Conservation (phyloP, 2,329 filamentous ascomycete species). For the Tolypocladium sp. region DNA sequence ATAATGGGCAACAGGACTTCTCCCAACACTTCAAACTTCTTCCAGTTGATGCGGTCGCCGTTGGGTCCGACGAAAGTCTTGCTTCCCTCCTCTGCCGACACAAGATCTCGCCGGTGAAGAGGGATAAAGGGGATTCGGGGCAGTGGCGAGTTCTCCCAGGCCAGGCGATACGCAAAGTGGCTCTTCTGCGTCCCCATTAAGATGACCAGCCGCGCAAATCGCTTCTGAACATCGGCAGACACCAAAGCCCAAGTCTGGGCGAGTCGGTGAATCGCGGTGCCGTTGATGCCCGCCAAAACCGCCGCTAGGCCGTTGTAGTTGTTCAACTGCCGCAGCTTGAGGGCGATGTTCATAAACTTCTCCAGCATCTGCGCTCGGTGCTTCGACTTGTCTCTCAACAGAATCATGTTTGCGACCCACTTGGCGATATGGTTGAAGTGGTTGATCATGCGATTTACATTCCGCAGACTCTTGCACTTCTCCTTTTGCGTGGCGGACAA, state of each 20-base stretch:
- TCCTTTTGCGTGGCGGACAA: conserved; percentile 62
- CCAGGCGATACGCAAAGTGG: conserved; percentile 89
- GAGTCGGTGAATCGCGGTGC: conserved; percentile 76
- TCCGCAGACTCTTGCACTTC: conserved; percentile 66
- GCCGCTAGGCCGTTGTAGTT: conserved; percentile 98
- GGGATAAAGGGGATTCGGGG: conserved; percentile 92
- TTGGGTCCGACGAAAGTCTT: conserved; percentile 72
- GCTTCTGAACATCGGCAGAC: conserved; percentile 61
- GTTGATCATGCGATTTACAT: conserved; percentile 89
- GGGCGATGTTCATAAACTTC: conserved; percentile 87
- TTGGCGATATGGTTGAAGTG: conserved; percentile 83
- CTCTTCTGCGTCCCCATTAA: conserved; percentile 91
- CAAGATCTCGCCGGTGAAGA: conserved; percentile 78
- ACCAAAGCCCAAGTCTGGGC: conserved; percentile 71
- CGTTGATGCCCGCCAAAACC: conserved; percentile 85
- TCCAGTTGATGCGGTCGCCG: conserved; percentile 83
- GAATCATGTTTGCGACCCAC: conserved; percentile 74
- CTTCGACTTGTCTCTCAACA: conserved; percentile 91
- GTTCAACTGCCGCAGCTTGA: conserved; percentile 80
- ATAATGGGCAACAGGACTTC: conserved; percentile 87
- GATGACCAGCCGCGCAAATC: conserved; percentile 80
- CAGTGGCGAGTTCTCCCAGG: conserved; percentile 89
- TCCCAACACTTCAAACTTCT: conserved; percentile 93
- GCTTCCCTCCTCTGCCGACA: conserved; percentile 87
- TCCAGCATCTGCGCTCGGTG: conserved; percentile 86